A percentile compares a stretch with the other conserved stretches of the same genome.
Evolutionary conservation across 202 grass and related monocot genomes (phyloP).

Genomic region (Elaeis oleifera): DNA sequence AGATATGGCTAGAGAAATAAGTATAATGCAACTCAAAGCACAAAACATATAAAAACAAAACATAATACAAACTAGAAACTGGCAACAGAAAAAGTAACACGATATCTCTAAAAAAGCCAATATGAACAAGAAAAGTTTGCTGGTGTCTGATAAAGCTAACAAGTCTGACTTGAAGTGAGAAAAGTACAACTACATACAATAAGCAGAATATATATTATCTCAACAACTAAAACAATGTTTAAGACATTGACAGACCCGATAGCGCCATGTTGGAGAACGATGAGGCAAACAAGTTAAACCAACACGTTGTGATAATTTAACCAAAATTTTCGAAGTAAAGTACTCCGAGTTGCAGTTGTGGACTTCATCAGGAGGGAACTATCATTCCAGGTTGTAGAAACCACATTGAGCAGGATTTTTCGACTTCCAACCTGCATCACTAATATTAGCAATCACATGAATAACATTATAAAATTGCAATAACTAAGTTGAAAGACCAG

Average conservation of each 20-base stretch:
- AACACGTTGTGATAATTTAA: constrained; percentile 76
- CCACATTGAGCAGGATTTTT: constrained; percentile 42
- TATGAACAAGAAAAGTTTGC: no score
- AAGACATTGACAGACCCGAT: constrained; percentile 41
- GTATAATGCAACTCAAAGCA: no score
- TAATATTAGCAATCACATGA: constrained; percentile 17
- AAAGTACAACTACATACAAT: not conserved
- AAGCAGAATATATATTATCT: no score
- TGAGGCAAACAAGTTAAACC: constrained; percentile 75
- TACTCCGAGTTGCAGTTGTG: constrained; percentile 53
- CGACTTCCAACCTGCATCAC: constrained; percentile 61
- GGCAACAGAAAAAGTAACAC: no score
- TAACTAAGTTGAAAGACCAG: not conserved
- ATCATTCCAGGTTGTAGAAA: constrained; percentile 60
- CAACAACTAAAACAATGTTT: no score
- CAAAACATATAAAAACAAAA: no score
- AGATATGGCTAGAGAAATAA: no score
- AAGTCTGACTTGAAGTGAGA: not conserved
- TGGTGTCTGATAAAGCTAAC: no score
- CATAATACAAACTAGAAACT: no score
- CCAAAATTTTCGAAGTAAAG: constrained; percentile 85
- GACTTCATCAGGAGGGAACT: constrained; percentile 73
- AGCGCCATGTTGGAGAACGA: constrained; percentile 56
- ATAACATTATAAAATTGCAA: constrained; percentile 9
- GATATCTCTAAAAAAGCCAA: no score